A percentile compares a stretch with the other conserved stretches of the same genome.
Evolutionary conservation across 2,329 filamentous ascomycete genomes (phyloP).

Genomic region (Pestalotiopsis fici): DNA sequence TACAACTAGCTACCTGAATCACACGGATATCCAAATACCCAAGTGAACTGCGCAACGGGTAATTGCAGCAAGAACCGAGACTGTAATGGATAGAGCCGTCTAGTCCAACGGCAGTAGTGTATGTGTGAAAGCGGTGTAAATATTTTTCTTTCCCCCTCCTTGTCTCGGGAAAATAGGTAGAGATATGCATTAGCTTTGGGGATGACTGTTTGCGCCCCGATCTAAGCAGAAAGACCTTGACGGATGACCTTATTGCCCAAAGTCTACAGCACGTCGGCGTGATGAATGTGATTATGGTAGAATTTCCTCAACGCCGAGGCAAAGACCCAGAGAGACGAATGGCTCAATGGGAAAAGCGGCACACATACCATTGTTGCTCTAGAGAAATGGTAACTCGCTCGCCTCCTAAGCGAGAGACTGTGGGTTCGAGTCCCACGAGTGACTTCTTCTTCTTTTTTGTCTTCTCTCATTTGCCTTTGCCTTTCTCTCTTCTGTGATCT

Average conservation of each 20-base stretch:
- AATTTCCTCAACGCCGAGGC: not conserved
- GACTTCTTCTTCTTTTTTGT: not conserved
- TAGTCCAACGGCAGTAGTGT: no score
- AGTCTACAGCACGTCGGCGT: not conserved
- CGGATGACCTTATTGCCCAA: not conserved
- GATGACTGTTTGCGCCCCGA: no score
- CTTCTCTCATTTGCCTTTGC: not conserved
- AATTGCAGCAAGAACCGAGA: no score
- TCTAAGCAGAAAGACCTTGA: not conserved
- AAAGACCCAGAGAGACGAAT: not conserved
- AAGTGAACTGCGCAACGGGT: no score
- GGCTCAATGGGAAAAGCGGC: no score
- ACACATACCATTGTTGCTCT: not conserved
- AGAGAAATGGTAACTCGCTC: constrained; percentile 11
- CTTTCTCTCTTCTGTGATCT: not conserved
- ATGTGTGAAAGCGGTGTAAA: no score
- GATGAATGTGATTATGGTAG: not conserved
- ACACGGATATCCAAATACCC: no score
- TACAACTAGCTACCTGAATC: no score
- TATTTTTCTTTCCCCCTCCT: no score
- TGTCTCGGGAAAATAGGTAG: no score
- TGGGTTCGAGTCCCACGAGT: constrained; percentile 7
- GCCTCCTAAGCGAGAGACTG: constrained; percentile 10
- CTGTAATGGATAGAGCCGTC: no score
- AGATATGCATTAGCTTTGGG: no score